Evolutionary conservation across 2,329 filamentous ascomycete species (phyloP), one percentile per base, ranked within the genome.

Genomic region (Phyllosticta capitalensis): DNA sequence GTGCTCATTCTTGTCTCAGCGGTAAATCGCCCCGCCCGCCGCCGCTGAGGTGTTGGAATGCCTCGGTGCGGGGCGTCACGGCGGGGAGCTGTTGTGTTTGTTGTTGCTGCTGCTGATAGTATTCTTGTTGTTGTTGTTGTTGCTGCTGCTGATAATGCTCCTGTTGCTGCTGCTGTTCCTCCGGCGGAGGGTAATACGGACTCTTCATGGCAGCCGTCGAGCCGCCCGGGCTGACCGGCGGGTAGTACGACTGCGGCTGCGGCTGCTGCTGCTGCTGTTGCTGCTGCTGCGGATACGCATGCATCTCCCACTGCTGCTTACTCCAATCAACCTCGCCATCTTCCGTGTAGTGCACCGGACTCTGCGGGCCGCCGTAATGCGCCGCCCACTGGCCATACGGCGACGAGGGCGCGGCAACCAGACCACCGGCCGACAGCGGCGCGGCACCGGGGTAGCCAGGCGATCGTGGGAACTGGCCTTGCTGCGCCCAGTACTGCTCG

Each of bases 311-410:
- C 69, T 73, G 73, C 60, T 73, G 72, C 24, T 55, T 60, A 30
- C 54, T 55, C 50, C 51, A 60, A 24, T 60, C 58, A 2, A 59
- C 57, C 14, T 59, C 51, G 2, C 57, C 57, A 17, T 59, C 52
- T 7, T 33, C n/a, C 9, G 33, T 52, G 20, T 59, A 59, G 7
- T 59, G 57, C 38, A 45, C 54, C 5, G 57, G 52, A 12, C 22
- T 54, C 22, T 54, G 51, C 30, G 30, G 10, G 14, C 21, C 38
- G 38, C 52, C 57, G 45, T 59, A 73, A 69, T 72, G 72, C 59
- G 72, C 71, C 63, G 73, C 71, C 72, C 72, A 74, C 62, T 73
- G 71, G 50, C 73, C 65, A 38, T 74, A 72, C 68, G 58, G 69
- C 67, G 61, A 66, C 26, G 63, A 60, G 59, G 61, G 30, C 30